Conservation (phyloP, 2,329 filamentous ascomycete genomes). For the Aspergillus tanneri region DNA sequence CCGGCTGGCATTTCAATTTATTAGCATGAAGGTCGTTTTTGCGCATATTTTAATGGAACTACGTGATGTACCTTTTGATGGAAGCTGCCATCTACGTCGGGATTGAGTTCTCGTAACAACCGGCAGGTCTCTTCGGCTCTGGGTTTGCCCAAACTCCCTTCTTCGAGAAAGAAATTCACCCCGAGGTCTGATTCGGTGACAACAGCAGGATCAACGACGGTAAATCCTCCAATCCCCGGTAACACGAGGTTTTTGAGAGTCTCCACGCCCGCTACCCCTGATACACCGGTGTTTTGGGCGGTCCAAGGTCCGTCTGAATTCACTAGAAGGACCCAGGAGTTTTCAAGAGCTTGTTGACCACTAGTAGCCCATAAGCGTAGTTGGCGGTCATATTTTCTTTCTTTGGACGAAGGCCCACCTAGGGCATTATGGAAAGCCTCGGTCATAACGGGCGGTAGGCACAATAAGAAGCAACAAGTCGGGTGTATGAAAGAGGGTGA, state of each 20-base stretch:
- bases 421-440: conserved; percentile 37
- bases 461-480: not conserved
- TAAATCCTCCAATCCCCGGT: conserved; percentile 87
- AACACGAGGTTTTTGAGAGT: conserved; percentile 96
- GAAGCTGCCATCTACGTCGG: conserved; percentile 79
- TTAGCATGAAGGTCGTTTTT: not conserved
- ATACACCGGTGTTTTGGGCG: conserved; percentile 48
- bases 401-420: conserved; percentile 57
- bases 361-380: conserved; percentile 91
- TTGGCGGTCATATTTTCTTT: conserved; percentile 89
- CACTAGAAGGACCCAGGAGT: conserved; percentile 84
- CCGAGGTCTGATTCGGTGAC: conserved; percentile 85
- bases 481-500: too few species aligned
- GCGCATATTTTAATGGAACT: not conserved
- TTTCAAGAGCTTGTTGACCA: conserved; percentile 85
- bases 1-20: conserved; percentile 27
- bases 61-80: conserved; percentile 52
- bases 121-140: conserved; percentile 76
- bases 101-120: conserved; percentile 82
- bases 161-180: conserved; percentile 94
- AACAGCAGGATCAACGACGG: conserved; percentile 75
- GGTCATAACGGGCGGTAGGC: conserved; percentile 30
- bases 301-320: conserved; percentile 60
- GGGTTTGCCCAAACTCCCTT: conserved; percentile 70
- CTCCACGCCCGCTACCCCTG: conserved; percentile 86